Percentiles rank a stretch among this genome's conserved stretches.
Conservation (phyloP, 2,329 filamentous ascomycete genomes). For the Aspergillus fischeri region DNA sequence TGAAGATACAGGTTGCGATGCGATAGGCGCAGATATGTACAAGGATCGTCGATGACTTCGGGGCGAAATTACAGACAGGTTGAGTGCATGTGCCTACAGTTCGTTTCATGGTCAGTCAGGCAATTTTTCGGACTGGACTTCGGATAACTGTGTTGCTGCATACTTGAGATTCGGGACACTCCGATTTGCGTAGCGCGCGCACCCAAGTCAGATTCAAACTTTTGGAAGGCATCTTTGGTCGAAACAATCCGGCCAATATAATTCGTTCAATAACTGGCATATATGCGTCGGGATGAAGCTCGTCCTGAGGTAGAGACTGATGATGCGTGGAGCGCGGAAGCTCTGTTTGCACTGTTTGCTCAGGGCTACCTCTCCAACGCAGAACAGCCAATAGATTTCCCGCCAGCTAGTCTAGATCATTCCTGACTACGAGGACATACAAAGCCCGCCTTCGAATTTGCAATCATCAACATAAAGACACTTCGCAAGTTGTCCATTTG, state of each 20-base stretch:
- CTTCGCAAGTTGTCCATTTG: background rate
- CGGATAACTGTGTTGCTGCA: background rate
- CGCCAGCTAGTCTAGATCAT: background rate
- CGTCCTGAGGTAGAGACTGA: slow-evolving; percentile 3
- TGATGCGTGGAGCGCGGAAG: background rate
- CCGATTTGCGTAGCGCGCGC: slow-evolving; percentile 14
- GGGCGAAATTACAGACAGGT: slow-evolving; percentile 6
- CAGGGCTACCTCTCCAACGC: background rate
- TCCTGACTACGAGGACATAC: background rate
- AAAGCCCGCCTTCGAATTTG: background rate
- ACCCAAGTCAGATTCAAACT: slow-evolving; percentile 16
- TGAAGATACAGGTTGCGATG: background rate
- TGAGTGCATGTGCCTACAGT: slow-evolving; percentile 13
- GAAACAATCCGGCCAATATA: background rate
- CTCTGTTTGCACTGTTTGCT: slow-evolving; percentile 32
- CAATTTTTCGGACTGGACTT: background rate
- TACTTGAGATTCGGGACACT: slow-evolving; percentile 18
- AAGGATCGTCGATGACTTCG: background rate
- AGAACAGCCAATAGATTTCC: background rate
- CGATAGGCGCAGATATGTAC: background rate
- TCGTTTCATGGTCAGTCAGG: background rate
- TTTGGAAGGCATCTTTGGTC: slow-evolving; percentile 20
- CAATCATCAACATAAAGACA: background rate
- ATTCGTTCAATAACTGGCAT: background rate
- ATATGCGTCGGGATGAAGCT: background rate